Evolutionary conservation across 1,139 yeast genomes (phyloP).

Genomic region (Starmera stellimalicola): DNA sequence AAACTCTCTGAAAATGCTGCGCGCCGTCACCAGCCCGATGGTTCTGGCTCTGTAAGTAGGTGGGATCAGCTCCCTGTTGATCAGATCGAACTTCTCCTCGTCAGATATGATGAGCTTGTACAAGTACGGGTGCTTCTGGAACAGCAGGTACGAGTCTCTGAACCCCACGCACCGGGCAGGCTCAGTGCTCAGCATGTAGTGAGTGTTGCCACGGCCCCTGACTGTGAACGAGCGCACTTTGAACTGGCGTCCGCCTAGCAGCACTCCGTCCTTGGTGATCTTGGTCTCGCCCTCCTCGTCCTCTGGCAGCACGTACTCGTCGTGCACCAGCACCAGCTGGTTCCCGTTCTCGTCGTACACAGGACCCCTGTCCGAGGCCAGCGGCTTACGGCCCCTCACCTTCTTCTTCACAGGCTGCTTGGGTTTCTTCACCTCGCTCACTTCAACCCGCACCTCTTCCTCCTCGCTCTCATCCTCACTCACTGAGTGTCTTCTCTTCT

Average conservation of each 20-base stretch:
- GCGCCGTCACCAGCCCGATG: constrained; percentile 84
- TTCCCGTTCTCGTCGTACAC: constrained; percentile 33
- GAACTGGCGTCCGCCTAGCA: constrained; percentile 70
- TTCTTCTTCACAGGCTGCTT: constrained; percentile 5
- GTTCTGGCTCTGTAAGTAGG: constrained; percentile 86
- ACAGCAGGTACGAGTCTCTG: constrained; percentile 83
- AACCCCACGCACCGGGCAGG: constrained; percentile 94
- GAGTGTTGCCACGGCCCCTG: constrained; percentile 58
- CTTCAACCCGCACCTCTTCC: constrained; percentile 6
- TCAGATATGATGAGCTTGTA: constrained; percentile 69
- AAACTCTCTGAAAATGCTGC: constrained; percentile 83
- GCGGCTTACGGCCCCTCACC: constrained; percentile 18
- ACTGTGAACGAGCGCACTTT: constrained; percentile 78
- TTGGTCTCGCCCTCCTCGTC: constrained; percentile 78
- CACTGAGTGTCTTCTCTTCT: constrained; percentile 4
- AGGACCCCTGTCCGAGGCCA: constrained; percentile 13
- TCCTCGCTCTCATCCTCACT: constrained; percentile 9
- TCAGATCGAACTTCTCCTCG: constrained; percentile 75
- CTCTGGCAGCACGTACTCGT: constrained; percentile 73
- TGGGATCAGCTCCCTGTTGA: constrained; percentile 76
- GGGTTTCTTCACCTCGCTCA: constrained; percentile 3
- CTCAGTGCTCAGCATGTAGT: constrained; percentile 89
- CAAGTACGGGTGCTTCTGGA: constrained; percentile 68
- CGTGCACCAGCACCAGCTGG: constrained; percentile 50
- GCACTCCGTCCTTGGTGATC: constrained; percentile 56